Evolutionary conservation across 2,329 filamentous ascomycete species (phyloP).

Genomic region (Colletotrichum noveboracense): DNA sequence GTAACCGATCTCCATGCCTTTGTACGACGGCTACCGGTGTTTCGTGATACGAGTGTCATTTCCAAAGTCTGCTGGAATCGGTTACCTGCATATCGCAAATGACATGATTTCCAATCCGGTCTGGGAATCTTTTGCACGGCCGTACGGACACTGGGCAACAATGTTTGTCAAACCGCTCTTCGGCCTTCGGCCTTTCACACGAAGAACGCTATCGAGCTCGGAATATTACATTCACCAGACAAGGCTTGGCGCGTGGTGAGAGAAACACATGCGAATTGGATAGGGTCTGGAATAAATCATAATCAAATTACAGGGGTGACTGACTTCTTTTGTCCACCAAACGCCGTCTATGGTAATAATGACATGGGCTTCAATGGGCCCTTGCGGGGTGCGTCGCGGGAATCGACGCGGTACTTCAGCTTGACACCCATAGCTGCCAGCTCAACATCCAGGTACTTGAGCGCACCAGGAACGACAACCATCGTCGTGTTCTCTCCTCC

Average conservation of each 20-base stretch:
- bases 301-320: conserved; percentile 2
- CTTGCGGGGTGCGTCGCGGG: conserved; percentile 69
- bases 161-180: background rate
- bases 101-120: background rate
- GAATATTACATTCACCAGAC: background rate
- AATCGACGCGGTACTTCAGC: conserved; percentile 77
- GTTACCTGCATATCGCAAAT: background rate
- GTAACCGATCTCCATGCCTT: background rate
- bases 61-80: background rate
- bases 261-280: background rate
- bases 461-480: conserved; percentile 89
- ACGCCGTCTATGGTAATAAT: conserved; percentile 22
- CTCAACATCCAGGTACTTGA: conserved; percentile 94
- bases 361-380: conserved; percentile 50
- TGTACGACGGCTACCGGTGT: background rate
- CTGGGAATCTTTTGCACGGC: background rate
- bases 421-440: conserved; percentile 95
- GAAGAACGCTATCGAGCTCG: background rate
- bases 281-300: background rate
- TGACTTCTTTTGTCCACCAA: conserved; percentile 5
- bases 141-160: background rate
- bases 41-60: background rate
- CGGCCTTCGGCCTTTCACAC: background rate
- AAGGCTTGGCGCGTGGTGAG: background rate
- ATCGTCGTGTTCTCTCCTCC: conserved; percentile 91